Percentiles rank a stretch among this genome's conserved stretches.
phyloP scores from a whole-genome alignment of 1,284 basidiomycete species.

The Austropuccinia psidii region DNA sequence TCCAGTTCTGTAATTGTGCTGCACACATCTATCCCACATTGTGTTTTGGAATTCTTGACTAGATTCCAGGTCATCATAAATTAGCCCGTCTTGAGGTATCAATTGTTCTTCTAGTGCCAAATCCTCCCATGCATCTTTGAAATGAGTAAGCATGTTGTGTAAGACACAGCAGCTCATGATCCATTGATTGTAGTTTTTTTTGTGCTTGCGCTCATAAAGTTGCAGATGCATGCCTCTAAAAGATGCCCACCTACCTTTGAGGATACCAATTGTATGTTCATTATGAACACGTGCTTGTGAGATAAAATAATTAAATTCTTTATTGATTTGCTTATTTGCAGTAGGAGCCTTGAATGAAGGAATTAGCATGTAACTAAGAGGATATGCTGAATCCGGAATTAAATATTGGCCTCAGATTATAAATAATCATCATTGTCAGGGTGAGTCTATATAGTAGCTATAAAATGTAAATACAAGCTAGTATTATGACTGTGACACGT shows the following conservation, averaged over 20 bases:
- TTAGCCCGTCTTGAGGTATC: no score
- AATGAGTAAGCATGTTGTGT: slow-evolving; percentile 13
- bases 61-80: no score
- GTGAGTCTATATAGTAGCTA: no score
- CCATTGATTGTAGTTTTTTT: not conserved
- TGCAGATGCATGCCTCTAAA: not conserved
- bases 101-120: no score
- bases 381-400: slow-evolving; percentile 5
- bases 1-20: not conserved
- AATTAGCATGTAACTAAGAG: not conserved
- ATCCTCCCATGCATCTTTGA: slow-evolving; percentile 3
- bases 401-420: slow-evolving; percentile 14
- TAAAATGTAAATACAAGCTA: no score
- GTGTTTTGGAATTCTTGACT: no score
- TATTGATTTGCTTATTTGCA: not conserved
- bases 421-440: no score
- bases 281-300: not conserved
- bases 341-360: slow-evolving; percentile 13
- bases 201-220: not conserved
- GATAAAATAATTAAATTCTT: slow-evolving; percentile 11
- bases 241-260: slow-evolving; percentile 14
- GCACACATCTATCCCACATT: not conserved
- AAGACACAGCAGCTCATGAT: not conserved
- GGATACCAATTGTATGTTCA: slow-evolving; percentile 11
- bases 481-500: no score